Evolutionary conservation across 306 rosid genomes (phyloP).

Genomic region (Acmispon strigosus): DNA sequence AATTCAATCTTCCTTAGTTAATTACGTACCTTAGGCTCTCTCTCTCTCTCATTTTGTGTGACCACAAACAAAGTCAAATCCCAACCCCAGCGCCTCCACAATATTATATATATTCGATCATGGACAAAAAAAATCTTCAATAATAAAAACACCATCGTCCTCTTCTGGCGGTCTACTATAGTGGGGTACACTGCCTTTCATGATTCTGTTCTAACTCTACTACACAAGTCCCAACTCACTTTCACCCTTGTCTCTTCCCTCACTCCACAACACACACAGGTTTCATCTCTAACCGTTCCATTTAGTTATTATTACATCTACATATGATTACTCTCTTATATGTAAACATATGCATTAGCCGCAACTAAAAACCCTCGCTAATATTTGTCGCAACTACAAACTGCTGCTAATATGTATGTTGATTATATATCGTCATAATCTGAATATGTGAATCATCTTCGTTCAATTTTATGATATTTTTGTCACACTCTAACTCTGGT

Average conservation of each 20-base stretch:
- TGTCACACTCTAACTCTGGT: no score
- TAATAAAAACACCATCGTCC: conserved; percentile 16
- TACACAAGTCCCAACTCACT: conserved; percentile 20
- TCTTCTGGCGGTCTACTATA: conserved; percentile 27
- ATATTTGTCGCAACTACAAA: no score
- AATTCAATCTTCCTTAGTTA: conserved; percentile 17
- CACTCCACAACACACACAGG: not conserved
- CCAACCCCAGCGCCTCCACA: conserved; percentile 17
- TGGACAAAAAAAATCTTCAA: not conserved
- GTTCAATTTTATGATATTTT: no score
- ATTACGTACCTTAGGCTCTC: not conserved
- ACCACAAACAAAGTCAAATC: conserved; percentile 20
- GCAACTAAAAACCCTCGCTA: no score
- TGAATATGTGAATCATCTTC: no score
- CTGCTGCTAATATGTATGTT: no score
- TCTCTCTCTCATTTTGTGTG: conserved; percentile 24
- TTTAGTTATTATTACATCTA: no score
- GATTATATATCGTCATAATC: no score
- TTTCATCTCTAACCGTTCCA: not conserved
- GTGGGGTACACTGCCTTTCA: conserved; percentile 25
- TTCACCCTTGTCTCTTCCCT: conserved; percentile 25
- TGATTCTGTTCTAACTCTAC: conserved; percentile 1
- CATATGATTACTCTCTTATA: no score
- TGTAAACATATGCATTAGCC: no score
- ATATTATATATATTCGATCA: not conserved